Conservation (phyloP, 1,284 basidiomycete genomes). For the Fistulinella cinereoalba region DNA sequence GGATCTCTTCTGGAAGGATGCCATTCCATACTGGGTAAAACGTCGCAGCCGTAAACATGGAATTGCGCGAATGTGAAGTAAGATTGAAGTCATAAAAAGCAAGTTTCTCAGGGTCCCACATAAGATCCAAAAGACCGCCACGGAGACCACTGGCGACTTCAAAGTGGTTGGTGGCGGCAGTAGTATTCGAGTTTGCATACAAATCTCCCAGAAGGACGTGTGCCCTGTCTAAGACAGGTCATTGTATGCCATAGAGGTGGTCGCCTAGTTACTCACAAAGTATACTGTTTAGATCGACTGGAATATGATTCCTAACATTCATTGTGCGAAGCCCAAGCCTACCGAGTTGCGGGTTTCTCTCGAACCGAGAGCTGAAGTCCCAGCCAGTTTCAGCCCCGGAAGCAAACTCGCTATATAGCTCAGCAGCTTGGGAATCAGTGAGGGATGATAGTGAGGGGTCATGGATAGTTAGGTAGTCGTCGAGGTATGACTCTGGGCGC, state of each 20-base stretch:
- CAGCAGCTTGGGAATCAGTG: conserved; percentile 56
- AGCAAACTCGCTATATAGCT: conserved; percentile 85
- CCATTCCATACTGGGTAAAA: conserved; percentile 88
- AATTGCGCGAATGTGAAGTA: conserved; percentile 59
- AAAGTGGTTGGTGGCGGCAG: conserved; percentile 52
- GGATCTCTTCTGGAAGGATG: conserved; percentile 74
- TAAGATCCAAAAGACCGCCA: conserved; percentile 77
- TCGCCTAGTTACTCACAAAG: conserved; percentile 54
- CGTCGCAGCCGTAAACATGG: conserved; percentile 66
- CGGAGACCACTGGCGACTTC: conserved; percentile 56
- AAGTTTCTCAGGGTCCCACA: conserved; percentile 80
- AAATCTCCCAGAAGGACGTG: conserved; percentile 62
- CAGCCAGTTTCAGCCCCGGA: conserved; percentile 77
- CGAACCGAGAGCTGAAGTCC: conserved; percentile 43
- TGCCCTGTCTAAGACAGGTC: conserved; percentile 52
- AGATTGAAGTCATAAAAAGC: conserved; percentile 89
- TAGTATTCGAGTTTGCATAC: conserved; percentile 50
- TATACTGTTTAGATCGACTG: conserved; percentile 83
- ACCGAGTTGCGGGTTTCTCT: background rate
- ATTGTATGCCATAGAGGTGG: background rate
- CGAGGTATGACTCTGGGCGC: conserved; percentile 79
- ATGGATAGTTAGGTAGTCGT: conserved; percentile 77
- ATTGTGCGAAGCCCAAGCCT: conserved; percentile 36
- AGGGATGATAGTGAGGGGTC: conserved; percentile 56
- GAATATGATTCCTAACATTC: conserved; percentile 68